Conservation (phyloP, 2,329 filamentous ascomycete genomes). For the Trichoderma atrobrunneum region DNA sequence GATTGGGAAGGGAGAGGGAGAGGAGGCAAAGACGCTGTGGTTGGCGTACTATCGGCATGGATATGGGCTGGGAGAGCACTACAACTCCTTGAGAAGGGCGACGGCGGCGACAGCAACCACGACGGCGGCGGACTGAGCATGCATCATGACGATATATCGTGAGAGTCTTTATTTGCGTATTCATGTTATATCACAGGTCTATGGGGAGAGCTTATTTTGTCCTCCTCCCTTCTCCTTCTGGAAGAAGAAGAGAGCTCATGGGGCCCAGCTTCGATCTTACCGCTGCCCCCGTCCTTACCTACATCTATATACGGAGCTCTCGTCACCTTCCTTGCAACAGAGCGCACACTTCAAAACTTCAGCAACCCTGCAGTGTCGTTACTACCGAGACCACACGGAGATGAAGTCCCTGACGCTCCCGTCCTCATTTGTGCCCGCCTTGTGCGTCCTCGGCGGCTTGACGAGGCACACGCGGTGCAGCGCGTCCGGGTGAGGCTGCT, state of each 20-base stretch:
- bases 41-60: conserved; percentile 92
- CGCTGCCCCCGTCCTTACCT: background rate
- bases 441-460: conserved; percentile 50
- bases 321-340: background rate
- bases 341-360: background rate
- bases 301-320: background rate
- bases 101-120: conserved; percentile 20
- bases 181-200: background rate
- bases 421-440: conserved; percentile 43
- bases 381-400: conserved; percentile 49
- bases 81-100: conserved; percentile 74
- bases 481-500: conserved; percentile 31
- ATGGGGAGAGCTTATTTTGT: background rate
- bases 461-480: conserved; percentile 47
- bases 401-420: conserved; percentile 52
- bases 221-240: background rate
- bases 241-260: background rate
- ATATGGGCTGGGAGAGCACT: conserved; percentile 94
- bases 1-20: conserved; percentile 53
- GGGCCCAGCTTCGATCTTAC: background rate
- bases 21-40: conserved; percentile 65
- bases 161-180: background rate
- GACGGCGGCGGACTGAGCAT: conserved; percentile 5
- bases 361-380: background rate
- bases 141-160: background rate